Conservation (phyloP, 2,329 filamentous ascomycete genomes). For the Neophaeococcomyces mojaviensis region DNA sequence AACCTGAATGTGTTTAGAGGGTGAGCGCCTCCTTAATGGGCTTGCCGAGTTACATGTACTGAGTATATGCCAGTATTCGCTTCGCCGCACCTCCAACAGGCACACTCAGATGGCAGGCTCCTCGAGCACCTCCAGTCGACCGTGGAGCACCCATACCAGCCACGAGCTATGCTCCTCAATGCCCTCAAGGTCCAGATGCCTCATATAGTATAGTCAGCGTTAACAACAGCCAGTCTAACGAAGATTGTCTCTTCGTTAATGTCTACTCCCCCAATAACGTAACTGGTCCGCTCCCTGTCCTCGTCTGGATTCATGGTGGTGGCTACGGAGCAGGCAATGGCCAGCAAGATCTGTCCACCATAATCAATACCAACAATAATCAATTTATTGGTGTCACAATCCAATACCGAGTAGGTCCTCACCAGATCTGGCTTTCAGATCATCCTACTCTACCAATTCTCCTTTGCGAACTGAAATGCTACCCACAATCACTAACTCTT, state of each 20-base stretch:
- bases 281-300: slow-evolving; percentile 28
- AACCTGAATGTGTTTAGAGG: slow-evolving; percentile 42
- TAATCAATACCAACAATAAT: slow-evolving; percentile 43
- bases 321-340: slow-evolving; percentile 35
- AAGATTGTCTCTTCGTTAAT: slow-evolving; percentile 34
- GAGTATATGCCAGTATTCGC: slow-evolving; percentile 26
- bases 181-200: slow-evolving; percentile 28
- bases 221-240: slow-evolving; percentile 16
- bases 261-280: slow-evolving; percentile 24
- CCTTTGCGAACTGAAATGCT: not conserved
- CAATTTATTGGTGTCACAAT: slow-evolving; percentile 43
- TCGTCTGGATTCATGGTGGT: slow-evolving; percentile 29
- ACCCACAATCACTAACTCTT: slow-evolving; percentile 4
- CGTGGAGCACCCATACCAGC: slow-evolving; percentile 23
- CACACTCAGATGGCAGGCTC: slow-evolving; percentile 29
- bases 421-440: no score
- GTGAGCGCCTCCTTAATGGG: slow-evolving; percentile 25
- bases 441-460: no score
- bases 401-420: slow-evolving; percentile 39
- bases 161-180: slow-evolving; percentile 25
- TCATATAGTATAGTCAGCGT: slow-evolving; percentile 12
- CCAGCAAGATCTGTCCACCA: slow-evolving; percentile 30
- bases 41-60: slow-evolving; percentile 8
- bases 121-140: slow-evolving; percentile 24
- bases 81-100: slow-evolving; percentile 31